Base-by-base conservation (phyloP, 352 stramenopile genomes). In the Halophytophthora polymorphica region DNA sequence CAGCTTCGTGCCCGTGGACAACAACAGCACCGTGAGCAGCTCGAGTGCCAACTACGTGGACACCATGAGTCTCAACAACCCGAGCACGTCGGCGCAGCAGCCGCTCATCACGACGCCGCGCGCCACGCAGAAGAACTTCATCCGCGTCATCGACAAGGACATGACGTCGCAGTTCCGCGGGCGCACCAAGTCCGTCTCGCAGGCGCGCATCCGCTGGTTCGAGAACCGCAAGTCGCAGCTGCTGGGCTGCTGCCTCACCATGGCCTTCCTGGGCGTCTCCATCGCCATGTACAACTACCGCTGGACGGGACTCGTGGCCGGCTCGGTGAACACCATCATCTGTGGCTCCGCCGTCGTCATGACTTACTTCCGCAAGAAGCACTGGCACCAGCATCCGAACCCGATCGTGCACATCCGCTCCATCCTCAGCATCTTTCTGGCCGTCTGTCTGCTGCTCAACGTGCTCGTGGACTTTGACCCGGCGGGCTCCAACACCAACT, bases 101-200 rank as follows among this genome's bases (percentile, higher is more conserved):
- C 77, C 78, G 38, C 64, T 82, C 21, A 83, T 86, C 23, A 77
- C 73, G 33, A 84, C 77, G 10, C 80, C 70, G 43, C 67, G 73
- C 17, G 69, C 60, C 8, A 70, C 63, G 48, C 67, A 81, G 43
- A 83, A 89, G 61, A 90, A 87, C 52, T 79, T 90, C 54, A 90
- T 95, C 42, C 84, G 84, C 39, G 84, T 95, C 14, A 95, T 95
- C 58, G 88, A 95, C 69, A 95, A 95, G 62, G 84, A 95, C 53
- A 90, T 95, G 80, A 90, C 82, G 34, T 58, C 83, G 38, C 80
- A 95, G 56, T 95, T 95, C 61, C 78, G 81, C 18, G 84, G 84
- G 17, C 80, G 82, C 25, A 70, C 78, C 42, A 78, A 88, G 53
- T 90, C 78, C 15, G 69, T 71, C 6, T 69, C 80, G 19, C 77